Base-by-base conservation (phyloP, 2,329 filamentous ascomycete species). In the Botrytis fragariae region DNA sequence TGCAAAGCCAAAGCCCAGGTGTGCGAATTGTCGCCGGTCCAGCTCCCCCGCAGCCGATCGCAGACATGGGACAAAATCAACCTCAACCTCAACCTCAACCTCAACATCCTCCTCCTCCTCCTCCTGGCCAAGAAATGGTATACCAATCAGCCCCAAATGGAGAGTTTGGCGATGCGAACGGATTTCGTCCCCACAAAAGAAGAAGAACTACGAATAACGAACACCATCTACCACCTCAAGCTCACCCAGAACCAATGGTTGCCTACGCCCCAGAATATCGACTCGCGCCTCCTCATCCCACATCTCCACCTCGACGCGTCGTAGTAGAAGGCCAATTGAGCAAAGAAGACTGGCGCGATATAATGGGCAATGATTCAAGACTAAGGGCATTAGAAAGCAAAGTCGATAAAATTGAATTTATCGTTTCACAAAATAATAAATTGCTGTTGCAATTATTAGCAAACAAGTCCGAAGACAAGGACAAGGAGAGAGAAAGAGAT, bases 401-500 rank as follows among this genome's bases (percentile, higher is more conserved):
- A 73, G 75, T 80, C 39, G 79, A 80, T 25, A 80, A 77, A 60
- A 81, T 81, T 45, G 79, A 81, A 73, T 51, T 78, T 9, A 74
- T 81, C 16, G 78, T 80, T 18, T 74, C 76, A 10, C 79, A 81
- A 70, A 81, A 81, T 51, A 81, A 81, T 69, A 81, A 80, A 63
- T 74, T 81, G 14, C 70, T 81, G 14, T 64, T 80, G 45, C 79
- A 81, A 74, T 69, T 81, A 18, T 72, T 81, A 3, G 74, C 76
- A 69, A 78, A 77, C 42, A 77, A 69, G 45, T 37, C 29, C 5
- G 54, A 72, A 42, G 70, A 72, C 35, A 72, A 72, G 51, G 75
- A 63, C 32, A 78, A 77, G 69, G 79, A 80, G 25, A 72, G 76
- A 71, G 77, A 78, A 69, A 74, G 75, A 16, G 74, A 75, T 65